These are phyloP conservation scores for Adansonia grandidieri DNA, from an alignment of 441 rosid genomes.

Conservation along the genomic window DNA sequence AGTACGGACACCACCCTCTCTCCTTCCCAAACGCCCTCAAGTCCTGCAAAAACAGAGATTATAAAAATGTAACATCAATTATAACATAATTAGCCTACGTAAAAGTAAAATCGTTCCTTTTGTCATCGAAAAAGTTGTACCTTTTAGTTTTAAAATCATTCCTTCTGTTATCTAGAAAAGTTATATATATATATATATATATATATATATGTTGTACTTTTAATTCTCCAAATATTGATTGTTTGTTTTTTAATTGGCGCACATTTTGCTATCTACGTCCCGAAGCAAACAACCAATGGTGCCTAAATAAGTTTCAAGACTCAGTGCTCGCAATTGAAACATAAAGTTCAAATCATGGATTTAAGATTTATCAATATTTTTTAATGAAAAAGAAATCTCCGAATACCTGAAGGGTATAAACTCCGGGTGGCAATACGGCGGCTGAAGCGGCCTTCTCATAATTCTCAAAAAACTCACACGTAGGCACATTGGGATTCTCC, in stretches of 20 bases:
- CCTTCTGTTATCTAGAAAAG: background rate
- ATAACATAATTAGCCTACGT: background rate
- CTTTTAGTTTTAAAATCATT: background rate
- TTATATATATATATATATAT: background rate
- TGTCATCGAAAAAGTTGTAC: background rate
- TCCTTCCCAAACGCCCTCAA: conserved; percentile 79
- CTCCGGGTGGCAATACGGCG: conserved; percentile 90
- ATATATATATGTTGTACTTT: background rate
- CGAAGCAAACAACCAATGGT: background rate
- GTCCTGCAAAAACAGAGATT: conserved; percentile 53
- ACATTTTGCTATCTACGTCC: background rate
- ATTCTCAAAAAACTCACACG: conserved; percentile 82
- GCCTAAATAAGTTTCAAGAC: background rate
- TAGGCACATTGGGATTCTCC: conserved; percentile 71
- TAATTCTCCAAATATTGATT: background rate
- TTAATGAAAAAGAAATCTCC: background rate
- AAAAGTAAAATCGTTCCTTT: background rate
- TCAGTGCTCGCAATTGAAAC: background rate
- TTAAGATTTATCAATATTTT: background rate
- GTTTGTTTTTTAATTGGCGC: background rate
- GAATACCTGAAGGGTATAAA: conserved; percentile 83
- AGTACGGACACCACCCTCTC: conserved; percentile 93
- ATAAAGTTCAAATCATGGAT: background rate
- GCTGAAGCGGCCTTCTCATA: conserved; percentile 78
- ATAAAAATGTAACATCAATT: background rate